Evolutionary conservation across 495 filamentous ascomycete species (phyloP), one percentile per base, ranked within the genome.

Genomic region (Schizothecium vesticola): DNA sequence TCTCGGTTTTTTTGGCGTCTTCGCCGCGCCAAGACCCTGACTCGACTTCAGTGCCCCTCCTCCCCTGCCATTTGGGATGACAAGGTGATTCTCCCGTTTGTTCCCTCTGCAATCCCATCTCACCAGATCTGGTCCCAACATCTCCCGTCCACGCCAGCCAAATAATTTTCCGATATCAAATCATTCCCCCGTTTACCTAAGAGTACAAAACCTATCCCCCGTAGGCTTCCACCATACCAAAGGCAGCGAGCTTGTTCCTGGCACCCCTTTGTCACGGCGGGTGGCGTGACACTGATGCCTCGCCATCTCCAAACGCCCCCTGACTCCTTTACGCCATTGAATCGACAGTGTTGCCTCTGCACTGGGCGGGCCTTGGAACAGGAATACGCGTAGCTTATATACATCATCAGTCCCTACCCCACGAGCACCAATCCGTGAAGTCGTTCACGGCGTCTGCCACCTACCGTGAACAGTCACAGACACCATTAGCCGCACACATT

Each of bases 201-300:
- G 29, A 33, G 11, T 11, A 1, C 29, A 19, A n/a, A 2, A 19
- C 59, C 59, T 6, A 61, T n/a, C 43, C 43, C 0, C 2, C 36
- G 3, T n/a, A n/a, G n/a, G n/a, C n/a, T 36, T 12, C 31, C 31
- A 36, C 1, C 5, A n/a, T 33, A 12, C 31, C 31, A 33, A 3
- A 33, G 3, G 0, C 19, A 51, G 12, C 0, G 58, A 24, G 4
- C 26, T 16, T 24, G 13, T 25, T 23, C 58, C 58, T 59, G 24
- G 24, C 10, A 0, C 56, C 22, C 58, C 58, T 59, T 59, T 59
- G 58, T 59, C 58, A 59, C 43, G 13, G 3, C 12, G 43, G 43
- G 43, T 64, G 62, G 65, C 65, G 65, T 66, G 65, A 66, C 62
- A 8, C 33, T 8, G 33, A 64, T 26, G 22, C 62, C 33, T 64